Evolutionary conservation across 1,284 basidiomycete genomes (phyloP), one percentile per base, ranked within the genome.

Genomic region (Coniophora puteana): DNA sequence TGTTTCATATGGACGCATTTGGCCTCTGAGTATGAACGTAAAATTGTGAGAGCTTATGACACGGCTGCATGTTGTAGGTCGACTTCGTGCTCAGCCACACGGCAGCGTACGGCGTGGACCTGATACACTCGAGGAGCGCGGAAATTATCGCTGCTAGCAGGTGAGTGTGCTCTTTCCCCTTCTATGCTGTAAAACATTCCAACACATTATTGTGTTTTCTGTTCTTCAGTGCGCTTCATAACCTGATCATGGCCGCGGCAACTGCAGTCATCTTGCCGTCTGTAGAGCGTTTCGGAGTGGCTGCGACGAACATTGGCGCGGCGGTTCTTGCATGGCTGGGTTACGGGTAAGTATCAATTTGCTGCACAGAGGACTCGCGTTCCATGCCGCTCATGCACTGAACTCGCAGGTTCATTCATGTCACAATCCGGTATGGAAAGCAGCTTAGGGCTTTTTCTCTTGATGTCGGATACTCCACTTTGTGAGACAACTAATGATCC

Each of bases 71-170:
- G 34, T 6, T 8, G 11, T 33, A 65, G 63, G 52, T 58, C 23
- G 58, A 62, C 30, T 46, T 62, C 5, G 57, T 63, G 8, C 35
- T 69, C 27, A 57, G 59, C 21, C 67, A 67, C 1, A 54, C 54
- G 23, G 52, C 60, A 3, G 57, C 68, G 4, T 70, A 71, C 38
- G 46, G 56, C 13, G 65, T 69, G 4, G 68, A 71, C 43, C 46
- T 69, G 7, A 45, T 69, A 50, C 67, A 65, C 36, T 53, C 59
- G 4, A 51, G 61, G 14, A 68, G 68, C 35, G 63, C 66, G 5
- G 68, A 69, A 48, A 51, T 53, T 17, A 51, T 65, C 44, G 68
- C 66, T 22, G 62, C 62, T 4, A 61, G 56, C 39, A 55, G 44
- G 69, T 69, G 25, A 33, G 64, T 54, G 8, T 32, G 31, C 30